Percentiles rank a stretch among this genome's conserved stretches.
These are phyloP conservation scores for Sphaerostilbella broomeana DNA, from an alignment of 2,329 filamentous ascomycete species.

Conservation along the genomic window DNA sequence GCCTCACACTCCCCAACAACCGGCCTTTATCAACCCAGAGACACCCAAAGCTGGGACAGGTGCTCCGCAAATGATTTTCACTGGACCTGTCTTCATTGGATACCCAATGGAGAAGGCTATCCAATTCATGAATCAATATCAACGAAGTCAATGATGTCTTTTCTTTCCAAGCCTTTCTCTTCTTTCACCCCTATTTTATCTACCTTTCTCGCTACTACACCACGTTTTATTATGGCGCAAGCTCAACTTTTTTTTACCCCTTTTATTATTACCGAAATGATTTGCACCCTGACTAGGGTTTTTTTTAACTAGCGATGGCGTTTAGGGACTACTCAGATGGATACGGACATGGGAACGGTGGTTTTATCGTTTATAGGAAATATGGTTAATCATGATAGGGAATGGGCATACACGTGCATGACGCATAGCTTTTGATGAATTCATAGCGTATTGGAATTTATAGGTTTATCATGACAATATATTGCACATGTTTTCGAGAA, in stretches of 20 bases:
- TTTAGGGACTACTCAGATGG: conserved; percentile 15
- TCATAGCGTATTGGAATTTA: too few species aligned
- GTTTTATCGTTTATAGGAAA: too few species aligned
- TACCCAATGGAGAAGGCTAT: conserved; percentile 81
- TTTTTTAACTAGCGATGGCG: conserved; percentile 24
- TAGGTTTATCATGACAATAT: too few species aligned
- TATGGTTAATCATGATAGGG: too few species aligned
- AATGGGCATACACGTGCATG: not conserved
- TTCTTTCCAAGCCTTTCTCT: too few species aligned
- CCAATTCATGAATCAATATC: conserved; percentile 60
- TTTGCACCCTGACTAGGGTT: not conserved
- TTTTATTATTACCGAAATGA: not conserved
- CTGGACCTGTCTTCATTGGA: conserved; percentile 88
- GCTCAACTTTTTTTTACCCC: conserved; percentile 7
- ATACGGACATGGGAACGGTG: too few species aligned
- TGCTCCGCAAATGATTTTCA: conserved; percentile 72
- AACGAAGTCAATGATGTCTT: conserved; percentile 21
- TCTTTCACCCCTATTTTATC: conserved; percentile 13
- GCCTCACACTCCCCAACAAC: conserved; percentile 27
- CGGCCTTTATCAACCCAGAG: conserved; percentile 47
- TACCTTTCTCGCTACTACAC: conserved; percentile 6
- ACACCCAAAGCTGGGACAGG: conserved; percentile 25
- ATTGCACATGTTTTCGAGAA: too few species aligned
- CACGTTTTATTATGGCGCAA: conserved; percentile 1
- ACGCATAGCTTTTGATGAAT: too few species aligned